Evolutionary conservation across 2,329 filamentous ascomycete genomes (phyloP).

Genomic region (Pestalotiopsis sp.): DNA sequence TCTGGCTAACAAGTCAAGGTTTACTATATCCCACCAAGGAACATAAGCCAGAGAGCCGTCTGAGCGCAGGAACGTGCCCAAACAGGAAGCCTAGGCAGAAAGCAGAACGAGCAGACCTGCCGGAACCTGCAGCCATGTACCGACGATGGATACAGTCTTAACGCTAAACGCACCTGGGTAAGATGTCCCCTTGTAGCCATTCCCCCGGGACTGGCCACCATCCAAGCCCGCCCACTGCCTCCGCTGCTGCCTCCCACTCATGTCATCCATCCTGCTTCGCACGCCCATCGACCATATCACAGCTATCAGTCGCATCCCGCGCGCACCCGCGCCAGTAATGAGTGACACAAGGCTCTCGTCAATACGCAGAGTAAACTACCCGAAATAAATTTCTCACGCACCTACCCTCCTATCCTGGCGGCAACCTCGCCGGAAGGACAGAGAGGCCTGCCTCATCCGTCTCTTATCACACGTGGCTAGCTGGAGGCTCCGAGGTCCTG

Average conservation of each 20-base stretch:
- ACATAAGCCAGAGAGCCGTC: not conserved
- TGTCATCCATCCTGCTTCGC: not conserved
- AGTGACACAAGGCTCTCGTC: not conserved
- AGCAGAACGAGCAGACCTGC: not conserved
- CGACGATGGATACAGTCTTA: not conserved
- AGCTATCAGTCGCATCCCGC: not conserved
- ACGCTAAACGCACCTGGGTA: not conserved
- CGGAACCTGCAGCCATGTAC: not conserved
- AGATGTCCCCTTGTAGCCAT: not conserved
- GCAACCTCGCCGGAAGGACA: not conserved
- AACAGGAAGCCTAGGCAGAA: not conserved
- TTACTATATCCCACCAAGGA: not conserved
- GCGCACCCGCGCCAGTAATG: not conserved
- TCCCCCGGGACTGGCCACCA: not conserved
- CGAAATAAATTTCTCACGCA: constrained; percentile 4
- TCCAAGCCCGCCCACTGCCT: not conserved
- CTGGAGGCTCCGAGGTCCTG: not conserved
- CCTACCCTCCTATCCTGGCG: not conserved
- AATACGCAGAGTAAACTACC: not conserved
- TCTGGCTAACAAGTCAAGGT: not conserved
- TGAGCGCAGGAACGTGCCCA: not conserved
- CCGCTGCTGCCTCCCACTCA: not conserved
- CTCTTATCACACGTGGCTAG: constrained; percentile 15
- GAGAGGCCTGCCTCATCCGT: constrained; percentile 1
- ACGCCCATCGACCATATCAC: not conserved